Percentiles rank a stretch among this genome's conserved stretches.
phyloP scores from a whole-genome alignment of 345 rosid genomes.

The Melaleuca alternifolia region DNA sequence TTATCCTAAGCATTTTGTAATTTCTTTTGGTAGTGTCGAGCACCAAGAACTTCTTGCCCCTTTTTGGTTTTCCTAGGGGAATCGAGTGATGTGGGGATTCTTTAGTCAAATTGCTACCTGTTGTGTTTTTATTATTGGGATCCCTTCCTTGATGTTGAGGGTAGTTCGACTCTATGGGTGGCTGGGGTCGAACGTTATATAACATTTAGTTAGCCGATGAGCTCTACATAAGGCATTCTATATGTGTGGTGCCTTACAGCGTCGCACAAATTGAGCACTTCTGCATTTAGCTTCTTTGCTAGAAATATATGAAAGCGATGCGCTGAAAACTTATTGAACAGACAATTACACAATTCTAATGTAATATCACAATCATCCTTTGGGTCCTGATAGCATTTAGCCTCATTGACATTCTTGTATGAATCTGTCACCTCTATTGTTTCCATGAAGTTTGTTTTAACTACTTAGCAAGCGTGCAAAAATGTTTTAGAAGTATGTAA shows the following conservation, averaged over 20 bases:
- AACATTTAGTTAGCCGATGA: neutral
- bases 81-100: neutral
- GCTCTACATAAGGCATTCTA: neutral
- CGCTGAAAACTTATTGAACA: neutral
- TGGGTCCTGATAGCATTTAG: neutral
- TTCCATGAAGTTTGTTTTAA: neutral
- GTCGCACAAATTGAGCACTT: neutral
- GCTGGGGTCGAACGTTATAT: neutral
- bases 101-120: neutral
- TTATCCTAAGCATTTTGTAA: neutral
- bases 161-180: neutral
- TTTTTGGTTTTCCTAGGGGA: neutral
- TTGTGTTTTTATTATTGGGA: neutral
- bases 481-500: neutral
- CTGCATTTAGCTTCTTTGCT: neutral
- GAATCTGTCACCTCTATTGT: neutral
- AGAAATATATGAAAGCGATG: neutral
- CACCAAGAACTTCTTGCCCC: neutral
- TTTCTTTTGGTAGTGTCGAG: neutral
- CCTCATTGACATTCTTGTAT: neutral
- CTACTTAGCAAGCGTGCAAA: no score
- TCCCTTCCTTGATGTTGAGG: neutral
- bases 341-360: neutral
- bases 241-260: neutral
- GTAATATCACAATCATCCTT: neutral